Evolutionary conservation across 2,329 filamentous ascomycete genomes (phyloP), one percentile per base, ranked within the genome.

Genomic region (Fonsecaea pedrosoi): DNA sequence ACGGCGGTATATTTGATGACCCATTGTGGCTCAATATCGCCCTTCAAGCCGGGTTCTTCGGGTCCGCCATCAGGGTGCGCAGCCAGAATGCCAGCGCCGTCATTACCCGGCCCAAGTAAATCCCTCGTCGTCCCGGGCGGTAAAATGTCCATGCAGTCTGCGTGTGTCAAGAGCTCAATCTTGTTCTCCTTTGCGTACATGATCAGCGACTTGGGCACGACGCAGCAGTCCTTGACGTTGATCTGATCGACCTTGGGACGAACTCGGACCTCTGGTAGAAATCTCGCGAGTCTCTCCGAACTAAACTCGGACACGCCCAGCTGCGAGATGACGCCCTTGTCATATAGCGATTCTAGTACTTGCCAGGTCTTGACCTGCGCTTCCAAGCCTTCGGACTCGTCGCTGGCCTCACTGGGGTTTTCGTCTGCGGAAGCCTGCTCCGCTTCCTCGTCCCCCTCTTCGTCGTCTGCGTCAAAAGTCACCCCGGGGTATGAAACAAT

Each of bases 1-100:
- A 98, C 94, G 1, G 95, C 95, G 42, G 94, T 97, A 77, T 99
- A 99, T 77, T 98, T 96, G 72, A 94, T 90, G 34, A 98, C 95
- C 94, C 95, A 99, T 77, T 94, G 89, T 34, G 95, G 94, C 66
- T 87, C 86, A 57, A 98, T 85, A 71, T 97, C 89, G 4, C 92
- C 94, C 72, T 86, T 84, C 65, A 96, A 81, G 0, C 91, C 90
- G 9, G 73, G 78, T 70, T 83, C 82, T 4, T 81, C 79, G 0
- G 74, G 75, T 15, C 66, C 62, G 13, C 76, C 77, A 25, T 83
- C 79, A 7, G 84, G 82, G n/a, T 79, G 75, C 40, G 87, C 87
- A 4, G 90, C 89, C 66, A 97, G 82, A 9, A 97, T 85, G 7
- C 91, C 91, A 0, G 91, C 92, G 12, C 93, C 92, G 66, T 85